Base-by-base conservation (phyloP, 305 asterid genomes). In the Fraxinus sp. region DNA sequence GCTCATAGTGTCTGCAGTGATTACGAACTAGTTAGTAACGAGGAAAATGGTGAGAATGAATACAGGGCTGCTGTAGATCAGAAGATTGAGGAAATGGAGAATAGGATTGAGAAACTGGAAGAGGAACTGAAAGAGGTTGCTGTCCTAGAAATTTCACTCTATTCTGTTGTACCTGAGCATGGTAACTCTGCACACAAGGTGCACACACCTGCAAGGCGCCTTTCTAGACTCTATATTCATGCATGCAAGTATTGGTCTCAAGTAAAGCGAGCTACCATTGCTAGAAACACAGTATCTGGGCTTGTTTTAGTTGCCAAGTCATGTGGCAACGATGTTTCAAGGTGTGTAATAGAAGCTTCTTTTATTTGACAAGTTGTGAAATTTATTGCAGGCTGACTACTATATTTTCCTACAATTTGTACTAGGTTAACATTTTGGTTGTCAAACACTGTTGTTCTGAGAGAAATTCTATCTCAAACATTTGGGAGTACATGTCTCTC, bases 161-260 rank as follows among this genome's bases (percentile, higher is more conserved):
- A 96, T 86, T 93, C 97, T 82, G 95, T 96, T 77, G 94, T 91
- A 64, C 98, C 99, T 77, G 98, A 94, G 86, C 99, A 96, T 89
- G 93, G 94, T 46, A 91, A 92, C 89, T 94, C 98, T 13, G 93
- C 95, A 74, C 98, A 96, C 87, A 96, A 96, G 90, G 92, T 93
- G 89, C 98, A 96, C 86, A 91, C 97, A 81, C 97, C 98, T 81
- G 97, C 98, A 49, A 90, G 99, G 84, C 97, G 97, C 82, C 97
- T 94, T 81, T 91, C 97, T 78, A 91, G 98, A 73, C 91, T 94
- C 75, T 96, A 94, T 79, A 87, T 94, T 76, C 89, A 92, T 87
- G 97, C 98, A 77, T 94, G 94, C 91, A 93, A 93, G 80, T 59
- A 92, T 80, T 94, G 95, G 97, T 87, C 97, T 39, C 96, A 89